Percentiles rank a stretch among this genome's conserved stretches.
Conservation (phyloP, 1,139 yeast genomes). For the Taiozyma onychis region DNA sequence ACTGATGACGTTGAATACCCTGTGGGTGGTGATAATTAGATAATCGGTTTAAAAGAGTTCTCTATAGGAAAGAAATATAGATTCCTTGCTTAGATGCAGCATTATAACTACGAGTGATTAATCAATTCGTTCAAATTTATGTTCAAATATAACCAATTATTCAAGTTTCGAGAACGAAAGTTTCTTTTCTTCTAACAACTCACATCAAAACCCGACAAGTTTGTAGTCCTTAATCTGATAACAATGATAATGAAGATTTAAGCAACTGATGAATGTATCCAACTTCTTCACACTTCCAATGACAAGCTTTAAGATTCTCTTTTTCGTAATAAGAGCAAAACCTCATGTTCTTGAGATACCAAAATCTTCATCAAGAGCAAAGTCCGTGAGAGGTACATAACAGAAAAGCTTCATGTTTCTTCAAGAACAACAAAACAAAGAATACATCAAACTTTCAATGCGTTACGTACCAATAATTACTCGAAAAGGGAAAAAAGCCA, state of each 20-base stretch:
- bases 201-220: neutral
- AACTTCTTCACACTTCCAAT: neutral
- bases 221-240: neutral
- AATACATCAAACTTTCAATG: neutral
- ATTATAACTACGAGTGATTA: neutral
- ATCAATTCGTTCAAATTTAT: neutral
- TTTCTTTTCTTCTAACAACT: neutral
- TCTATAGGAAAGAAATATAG: too few relatives aligned
- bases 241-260: neutral
- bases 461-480: too few relatives aligned
- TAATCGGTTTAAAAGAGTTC: neutral
- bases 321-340: neutral
- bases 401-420: neutral
- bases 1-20: slow-evolving; percentile 41
- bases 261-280: neutral
- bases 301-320: neutral
- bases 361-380: neutral
- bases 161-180: neutral
- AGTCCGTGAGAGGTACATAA: neutral
- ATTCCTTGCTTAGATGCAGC: neutral
- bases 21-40: slow-evolving; percentile 3
- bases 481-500: neutral
- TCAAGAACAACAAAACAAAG: neutral
- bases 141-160: neutral
- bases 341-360: neutral